Percentiles rank a stretch among this genome's conserved stretches.
Evolutionary conservation across 139 green algal species (phyloP).

Genomic region (Micractinium sp.): DNA sequence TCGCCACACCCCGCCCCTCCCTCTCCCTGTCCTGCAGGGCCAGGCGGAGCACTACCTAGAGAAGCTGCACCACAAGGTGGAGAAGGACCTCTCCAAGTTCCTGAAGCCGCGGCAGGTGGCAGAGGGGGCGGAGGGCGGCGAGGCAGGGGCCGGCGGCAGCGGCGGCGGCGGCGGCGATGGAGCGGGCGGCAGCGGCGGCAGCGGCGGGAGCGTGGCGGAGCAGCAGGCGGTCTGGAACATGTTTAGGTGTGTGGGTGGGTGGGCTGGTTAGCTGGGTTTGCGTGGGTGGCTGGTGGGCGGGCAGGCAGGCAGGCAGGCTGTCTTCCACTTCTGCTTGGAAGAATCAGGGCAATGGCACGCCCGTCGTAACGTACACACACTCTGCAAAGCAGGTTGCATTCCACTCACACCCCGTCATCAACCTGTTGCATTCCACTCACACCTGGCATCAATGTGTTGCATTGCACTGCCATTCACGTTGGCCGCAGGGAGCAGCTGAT

Average conservation of each 20-base stretch:
- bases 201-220: background rate
- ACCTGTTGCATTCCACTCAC: background rate
- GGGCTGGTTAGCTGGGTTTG: background rate
- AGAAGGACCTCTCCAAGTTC: slow-evolving; percentile 71
- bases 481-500: slow-evolving; percentile 84
- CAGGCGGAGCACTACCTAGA: slow-evolving; percentile 87
- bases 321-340: no score
- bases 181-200: background rate
- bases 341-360: no score
- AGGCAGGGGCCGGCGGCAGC: background rate
- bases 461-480: background rate
- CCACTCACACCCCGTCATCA: background rate
- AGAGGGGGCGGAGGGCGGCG: background rate
- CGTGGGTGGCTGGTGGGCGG: background rate
- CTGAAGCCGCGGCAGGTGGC: slow-evolving; percentile 19
- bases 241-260: background rate
- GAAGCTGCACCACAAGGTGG: slow-evolving; percentile 79
- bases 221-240: background rate
- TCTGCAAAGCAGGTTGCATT: no score
- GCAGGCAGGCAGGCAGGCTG: background rate
- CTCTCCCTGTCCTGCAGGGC: slow-evolving; percentile 42
- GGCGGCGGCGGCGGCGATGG: background rate
- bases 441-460: background rate
- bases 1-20: background rate
- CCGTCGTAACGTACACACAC: no score